These are phyloP conservation scores for Spathaspora boniae DNA, from an alignment of 805 yeast species.

Conservation along the genomic window DNA sequence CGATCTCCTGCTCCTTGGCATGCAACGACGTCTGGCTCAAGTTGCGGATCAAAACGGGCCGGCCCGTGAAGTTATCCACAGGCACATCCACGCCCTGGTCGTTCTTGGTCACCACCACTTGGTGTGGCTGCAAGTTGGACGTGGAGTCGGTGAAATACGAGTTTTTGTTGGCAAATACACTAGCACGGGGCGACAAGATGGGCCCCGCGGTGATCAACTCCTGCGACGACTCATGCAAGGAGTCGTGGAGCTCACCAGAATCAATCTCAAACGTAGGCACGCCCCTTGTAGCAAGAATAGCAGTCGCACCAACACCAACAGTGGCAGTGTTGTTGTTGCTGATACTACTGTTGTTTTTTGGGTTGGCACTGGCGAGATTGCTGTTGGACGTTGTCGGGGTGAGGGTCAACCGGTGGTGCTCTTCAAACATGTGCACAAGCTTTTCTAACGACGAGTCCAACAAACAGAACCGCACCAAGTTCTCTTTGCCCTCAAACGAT, in stretches of 20 bases:
- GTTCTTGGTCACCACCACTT: conserved; percentile 65
- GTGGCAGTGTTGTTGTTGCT: neutral
- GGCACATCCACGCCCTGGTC: conserved; percentile 50
- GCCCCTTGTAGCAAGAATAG: too few relatives aligned
- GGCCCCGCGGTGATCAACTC: conserved; percentile 53
- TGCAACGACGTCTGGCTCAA: conserved; percentile 62
- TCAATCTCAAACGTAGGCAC: conserved; percentile 3
- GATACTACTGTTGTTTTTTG: neutral
- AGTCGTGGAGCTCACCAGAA: conserved; percentile 4
- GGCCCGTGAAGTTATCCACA: conserved; percentile 67
- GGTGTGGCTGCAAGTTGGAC: conserved; percentile 54
- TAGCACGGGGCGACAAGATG: conserved; percentile 47
- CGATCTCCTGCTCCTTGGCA: conserved; percentile 78
- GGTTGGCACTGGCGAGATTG: too few relatives aligned
- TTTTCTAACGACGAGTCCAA: conserved; percentile 54
- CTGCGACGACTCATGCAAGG: conserved; percentile 45
- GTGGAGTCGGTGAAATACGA: too few relatives aligned
- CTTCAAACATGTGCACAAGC: conserved; percentile 48
- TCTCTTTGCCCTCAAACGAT: conserved; percentile 55
- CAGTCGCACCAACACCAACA: neutral
- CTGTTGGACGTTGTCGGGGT: conserved; percentile 21
- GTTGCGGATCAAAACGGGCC: conserved; percentile 64
- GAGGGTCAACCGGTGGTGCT: conserved; percentile 23
- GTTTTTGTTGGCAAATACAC: conserved; percentile 15
- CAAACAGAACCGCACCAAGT: conserved; percentile 48